A percentile compares a stretch with the other conserved stretches of the same genome.
phyloP scores from a whole-genome alignment of 345 rosid species.

The Moricandia moricandioides region DNA sequence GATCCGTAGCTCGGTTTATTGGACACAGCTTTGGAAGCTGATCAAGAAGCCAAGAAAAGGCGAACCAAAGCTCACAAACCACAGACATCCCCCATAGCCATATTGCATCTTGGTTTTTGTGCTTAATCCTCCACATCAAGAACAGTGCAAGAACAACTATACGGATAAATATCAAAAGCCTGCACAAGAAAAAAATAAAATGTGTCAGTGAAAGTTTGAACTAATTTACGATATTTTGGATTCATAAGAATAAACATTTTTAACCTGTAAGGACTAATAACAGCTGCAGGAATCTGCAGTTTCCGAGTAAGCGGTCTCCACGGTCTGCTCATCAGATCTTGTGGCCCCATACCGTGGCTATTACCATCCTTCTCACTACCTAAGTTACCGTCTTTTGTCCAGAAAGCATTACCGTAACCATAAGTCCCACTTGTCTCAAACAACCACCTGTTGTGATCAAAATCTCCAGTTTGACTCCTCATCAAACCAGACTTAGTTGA shows the following conservation, averaged over 20 bases:
- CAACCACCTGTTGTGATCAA: conserved; percentile 95
- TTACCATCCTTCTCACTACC: conserved; percentile 64
- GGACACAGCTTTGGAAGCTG: conserved; percentile 96
- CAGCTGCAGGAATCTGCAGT: conserved; percentile 86
- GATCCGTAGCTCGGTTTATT: conserved; percentile 84
- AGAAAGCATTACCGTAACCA: conserved; percentile 95
- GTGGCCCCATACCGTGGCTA: conserved; percentile 60
- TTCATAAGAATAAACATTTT: conserved; percentile 3
- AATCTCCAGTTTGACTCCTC: conserved; percentile 98
- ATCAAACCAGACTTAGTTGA: conserved; percentile 71
- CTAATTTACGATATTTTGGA: background rate
- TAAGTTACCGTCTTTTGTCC: conserved; percentile 84
- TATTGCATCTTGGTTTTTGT: conserved; percentile 66
- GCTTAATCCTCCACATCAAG: conserved; percentile 69
- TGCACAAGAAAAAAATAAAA: conserved; percentile 25
- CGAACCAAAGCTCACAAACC: conserved; percentile 96
- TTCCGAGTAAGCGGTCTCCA: conserved; percentile 98
- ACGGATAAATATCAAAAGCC: conserved; percentile 81
- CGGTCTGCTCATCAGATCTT: conserved; percentile 85
- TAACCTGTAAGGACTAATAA: conserved; percentile 93
- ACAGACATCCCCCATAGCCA: conserved; percentile 99
- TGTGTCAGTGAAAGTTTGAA: conserved; percentile 5
- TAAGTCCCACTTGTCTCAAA: conserved; percentile 96
- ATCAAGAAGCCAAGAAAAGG: conserved; percentile 97
- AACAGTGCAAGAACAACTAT: conserved; percentile 74